Conservation (phyloP, 176 grass and related monocot genomes). For the Oryza punctata region DNA sequence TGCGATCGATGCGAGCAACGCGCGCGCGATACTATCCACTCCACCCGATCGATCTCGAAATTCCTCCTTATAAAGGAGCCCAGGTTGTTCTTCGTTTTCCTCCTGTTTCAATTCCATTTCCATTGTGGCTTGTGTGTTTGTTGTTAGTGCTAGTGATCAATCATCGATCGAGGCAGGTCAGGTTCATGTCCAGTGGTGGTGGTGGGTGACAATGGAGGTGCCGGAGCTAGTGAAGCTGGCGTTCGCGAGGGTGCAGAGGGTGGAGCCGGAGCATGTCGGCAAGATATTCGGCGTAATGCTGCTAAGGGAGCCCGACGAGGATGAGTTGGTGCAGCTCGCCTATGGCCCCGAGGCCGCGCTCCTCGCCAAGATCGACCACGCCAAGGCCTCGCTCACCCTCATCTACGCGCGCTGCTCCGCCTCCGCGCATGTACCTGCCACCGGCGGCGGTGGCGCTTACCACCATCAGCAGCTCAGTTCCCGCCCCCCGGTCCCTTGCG, state of each 20-base stretch:
- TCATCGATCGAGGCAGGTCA: not conserved
- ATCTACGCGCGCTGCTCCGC: slow-evolving; percentile 49
- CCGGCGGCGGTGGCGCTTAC: not conserved
- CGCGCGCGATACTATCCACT: too few species aligned
- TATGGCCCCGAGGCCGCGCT: slow-evolving; percentile 55
- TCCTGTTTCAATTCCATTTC: not conserved
- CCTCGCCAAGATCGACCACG: slow-evolving; percentile 52
- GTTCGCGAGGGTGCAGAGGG: slow-evolving; percentile 53
- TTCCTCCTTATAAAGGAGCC: not conserved
- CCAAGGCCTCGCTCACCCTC: slow-evolving; percentile 55
- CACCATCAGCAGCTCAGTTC: slow-evolving; percentile 33
- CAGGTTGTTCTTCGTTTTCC: not conserved
- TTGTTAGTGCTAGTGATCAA: too few species aligned
- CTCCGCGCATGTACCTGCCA: slow-evolving; percentile 33
- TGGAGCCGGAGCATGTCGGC: slow-evolving; percentile 64
- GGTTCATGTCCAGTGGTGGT: slow-evolving; percentile 20
- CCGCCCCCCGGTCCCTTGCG: not conserved
- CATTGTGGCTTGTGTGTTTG: too few species aligned
- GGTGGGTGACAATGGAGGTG: slow-evolving; percentile 54
- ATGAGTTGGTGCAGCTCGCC: slow-evolving; percentile 78
- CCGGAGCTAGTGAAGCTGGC: slow-evolving; percentile 61
- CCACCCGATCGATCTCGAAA: too few species aligned
- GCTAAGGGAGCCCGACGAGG: slow-evolving; percentile 52
- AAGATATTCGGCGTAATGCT: slow-evolving; percentile 89
- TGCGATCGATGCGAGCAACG: too few species aligned